phyloP scores from a whole-genome alignment of 176 grass and related monocot species.

The Themeda triandra region DNA sequence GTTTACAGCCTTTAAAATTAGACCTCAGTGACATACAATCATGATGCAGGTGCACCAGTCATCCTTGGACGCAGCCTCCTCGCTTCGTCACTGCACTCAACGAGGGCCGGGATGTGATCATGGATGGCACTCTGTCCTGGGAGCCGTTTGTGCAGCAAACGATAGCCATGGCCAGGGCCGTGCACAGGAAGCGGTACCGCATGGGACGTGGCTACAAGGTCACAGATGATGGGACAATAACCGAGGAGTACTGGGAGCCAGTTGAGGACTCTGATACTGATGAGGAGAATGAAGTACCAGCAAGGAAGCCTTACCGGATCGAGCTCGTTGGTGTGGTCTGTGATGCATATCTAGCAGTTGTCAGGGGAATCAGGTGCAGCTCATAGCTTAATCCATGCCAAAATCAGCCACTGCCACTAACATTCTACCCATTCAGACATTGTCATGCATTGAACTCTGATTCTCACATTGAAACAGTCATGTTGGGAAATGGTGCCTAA shows the following conservation, averaged over 20 bases:
- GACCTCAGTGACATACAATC: background rate
- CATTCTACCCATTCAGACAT: background rate
- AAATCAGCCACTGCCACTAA: background rate
- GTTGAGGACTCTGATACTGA: slow-evolving; percentile 18
- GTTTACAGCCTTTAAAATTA: background rate
- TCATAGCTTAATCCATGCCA: background rate
- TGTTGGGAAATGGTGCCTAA: background rate
- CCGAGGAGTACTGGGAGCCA: slow-evolving; percentile 85
- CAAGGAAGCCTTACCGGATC: slow-evolving; percentile 82
- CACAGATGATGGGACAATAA: slow-evolving; percentile 55
- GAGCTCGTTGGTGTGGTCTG: slow-evolving; percentile 84
- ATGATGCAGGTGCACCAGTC: slow-evolving; percentile 89
- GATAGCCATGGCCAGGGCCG: slow-evolving; percentile 71
- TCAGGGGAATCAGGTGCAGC: slow-evolving; percentile 77
- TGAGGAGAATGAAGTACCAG: background rate
- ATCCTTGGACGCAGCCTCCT: slow-evolving; percentile 81
- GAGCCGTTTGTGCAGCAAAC: slow-evolving; percentile 86
- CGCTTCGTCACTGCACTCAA: slow-evolving; percentile 92
- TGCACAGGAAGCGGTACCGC: slow-evolving; percentile 76
- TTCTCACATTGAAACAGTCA: background rate
- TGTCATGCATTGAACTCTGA: background rate
- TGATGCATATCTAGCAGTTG: slow-evolving; percentile 76
- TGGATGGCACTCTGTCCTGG: slow-evolving; percentile 94
- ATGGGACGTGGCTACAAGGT: slow-evolving; percentile 94
- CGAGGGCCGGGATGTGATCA: slow-evolving; percentile 90